Base-by-base conservation (phyloP, 2,329 filamentous ascomycete genomes). In the Cladophialophora chaetospira region DNA sequence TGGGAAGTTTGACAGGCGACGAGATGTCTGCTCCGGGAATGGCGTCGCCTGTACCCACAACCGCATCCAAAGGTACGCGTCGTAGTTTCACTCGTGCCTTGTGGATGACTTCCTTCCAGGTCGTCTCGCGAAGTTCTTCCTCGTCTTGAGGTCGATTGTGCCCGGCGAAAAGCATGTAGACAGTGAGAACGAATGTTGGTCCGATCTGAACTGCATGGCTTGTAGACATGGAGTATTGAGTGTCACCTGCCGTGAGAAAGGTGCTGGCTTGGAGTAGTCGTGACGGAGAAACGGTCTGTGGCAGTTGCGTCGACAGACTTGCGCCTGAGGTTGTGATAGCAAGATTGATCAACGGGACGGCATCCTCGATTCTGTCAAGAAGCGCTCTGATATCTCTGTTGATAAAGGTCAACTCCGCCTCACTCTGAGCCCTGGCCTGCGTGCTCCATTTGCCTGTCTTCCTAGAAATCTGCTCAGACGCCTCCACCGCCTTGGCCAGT, bases 21-120 rank as follows among this genome's bases (percentile, higher is more conserved):
- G 47, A 33, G 35, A 61, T 62, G 10, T 65, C 53, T 46, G 71
- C 68, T 21, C 70, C 58, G 70, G 62, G 56, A 69, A 68, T 70
- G 44, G 70, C 72, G 29, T 70, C 74, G 48, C 62, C 57, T 3
- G 55, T 57, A 11, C 56, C 57, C 2, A 55, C 81, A 0, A 81
- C 70, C 35, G 79, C 69, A 38, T 81, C 77, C 28, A 87, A 73
- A 0, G 86, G 88, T 0, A 89, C 82, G 45, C 92, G 82, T 65
- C 88, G 82, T 9, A 99, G 78, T 56, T 91, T 90, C 10, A 97
- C 85, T 35, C 86, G 84, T 15, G 91, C 89, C 71, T 97, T 99
- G 75, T 97, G 92, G 59, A 97, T 87, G 36, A 96, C 91, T 70
- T 99, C 93, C 70, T 97, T 94, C 94, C 94, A 97, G 0, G 92